Conservation (phyloP, 2,329 filamentous ascomycete genomes). For the Aspergillus tanneri region DNA sequence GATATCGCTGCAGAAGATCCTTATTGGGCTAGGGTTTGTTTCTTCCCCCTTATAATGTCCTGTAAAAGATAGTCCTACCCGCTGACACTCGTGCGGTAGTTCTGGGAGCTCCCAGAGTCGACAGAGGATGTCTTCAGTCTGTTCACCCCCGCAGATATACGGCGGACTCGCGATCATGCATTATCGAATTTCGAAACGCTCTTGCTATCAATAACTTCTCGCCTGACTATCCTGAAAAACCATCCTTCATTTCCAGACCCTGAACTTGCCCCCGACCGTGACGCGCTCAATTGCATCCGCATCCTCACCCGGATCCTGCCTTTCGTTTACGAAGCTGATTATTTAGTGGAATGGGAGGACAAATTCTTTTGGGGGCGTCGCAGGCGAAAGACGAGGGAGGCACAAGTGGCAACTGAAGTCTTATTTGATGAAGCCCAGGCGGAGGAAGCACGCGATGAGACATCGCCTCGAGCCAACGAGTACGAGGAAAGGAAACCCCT, state of each 20-base stretch:
- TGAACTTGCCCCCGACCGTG: constrained; percentile 75
- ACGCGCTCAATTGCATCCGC: constrained; percentile 93
- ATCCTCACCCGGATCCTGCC: constrained; percentile 86
- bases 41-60: not conserved
- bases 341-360: constrained; percentile 81
- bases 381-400: constrained; percentile 67
- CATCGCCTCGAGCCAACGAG: constrained; percentile 52
- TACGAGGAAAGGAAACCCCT: constrained; percentile 83
- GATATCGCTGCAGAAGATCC: constrained; percentile 82
- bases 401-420: constrained; percentile 68
- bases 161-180: constrained; percentile 79
- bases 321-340: constrained; percentile 86
- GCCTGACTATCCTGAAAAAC: constrained; percentile 77
- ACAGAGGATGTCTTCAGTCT: constrained; percentile 95
- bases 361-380: constrained; percentile 86
- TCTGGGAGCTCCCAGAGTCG: constrained; percentile 96
- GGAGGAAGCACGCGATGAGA: constrained; percentile 52
- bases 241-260: constrained; percentile 87
- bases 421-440: constrained; percentile 75
- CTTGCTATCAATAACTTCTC: constrained; percentile 77
- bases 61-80: not conserved
- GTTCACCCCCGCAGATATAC: constrained; percentile 85
- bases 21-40: constrained; percentile 86
- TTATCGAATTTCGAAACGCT: constrained; percentile 88
- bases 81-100: constrained; percentile 55